A percentile compares a stretch with the other conserved stretches of the same genome.
Evolutionary conservation across 345 rosid species (phyloP).

Genomic region (rapeseed (Brassica napus)): Da-Ae NC_063436.1:25958001-25958500

Average conservation of each 20-base stretch:
- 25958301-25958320: conserved; percentile 3
- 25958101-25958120: conserved; percentile 69
- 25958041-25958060: conserved; percentile 73
- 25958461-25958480: too few species aligned
- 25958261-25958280: conserved; percentile 14
- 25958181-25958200: not conserved
- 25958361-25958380: not conserved
- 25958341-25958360: conserved; percentile 1
- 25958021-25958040: conserved; percentile 81
- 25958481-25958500: not conserved
- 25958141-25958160: conserved; percentile 71
- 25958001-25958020: conserved; percentile 66
- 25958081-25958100: conserved; percentile 80
- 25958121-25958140: conserved; percentile 71
- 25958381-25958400: not conserved
- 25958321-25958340: not conserved
- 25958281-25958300: conserved; percentile 13
- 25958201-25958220: conserved; percentile 28
- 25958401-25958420: not conserved
- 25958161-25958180: conserved; percentile 22
- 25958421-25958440: not conserved
- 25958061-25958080: conserved; percentile 78
- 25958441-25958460: not conserved
- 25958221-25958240: conserved; percentile 23
- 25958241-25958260: conserved; percentile 14